Base-by-base conservation (phyloP, 495 filamentous ascomycete species). In the Hapsidospora chrysogenum region DNA sequence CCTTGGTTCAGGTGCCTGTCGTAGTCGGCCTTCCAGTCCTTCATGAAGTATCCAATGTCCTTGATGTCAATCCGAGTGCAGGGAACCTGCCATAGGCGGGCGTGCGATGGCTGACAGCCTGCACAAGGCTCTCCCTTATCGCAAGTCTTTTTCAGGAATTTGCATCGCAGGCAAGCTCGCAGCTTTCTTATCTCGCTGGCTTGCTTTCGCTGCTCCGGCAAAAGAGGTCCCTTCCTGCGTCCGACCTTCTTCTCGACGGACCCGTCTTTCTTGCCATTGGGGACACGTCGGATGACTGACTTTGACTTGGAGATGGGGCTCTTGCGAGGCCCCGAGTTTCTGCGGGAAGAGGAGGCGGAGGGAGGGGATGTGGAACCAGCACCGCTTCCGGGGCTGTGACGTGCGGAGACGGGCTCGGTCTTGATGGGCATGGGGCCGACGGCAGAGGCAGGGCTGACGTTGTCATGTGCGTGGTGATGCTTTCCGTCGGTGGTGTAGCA, bases 81-180 rank as follows among this genome's bases (percentile, higher is more conserved):
- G 23, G 85, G 85, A 16, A 94, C 85, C 53, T 92, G 83, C 85
- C 85, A 94, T 28, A 94, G 63, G 37, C 85, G 74, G 31, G 85
- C 84, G 50, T 94, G 85, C 4, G 85, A 85, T 11, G 85, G 85
- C 55, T 89, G 80, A 62, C 85, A 94, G 14, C 85, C 85, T 47
- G 74, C 77, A 56, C 85, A 94, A 26, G 85, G 85, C 55, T 94
- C 85, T 36, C 85, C 85, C 58, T 83, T 92, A 55, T 94, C 85
- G 50, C 85, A 94, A 35, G 84, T 93, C 70, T 94, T 94, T 71
- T 94, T 94, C 45, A 94, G 65, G 58, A 93, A 94, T 57, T 92
- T 94, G 70, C 85, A 94, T n/a, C 85, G 76, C 31, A 94, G 64
- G 53, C 85, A 94, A 21, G 85, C 85, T 41, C 85, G 71, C 44